Conservation (phyloP, 768 basidiomycete genomes). For the Butyriboletus loyo region DNA sequence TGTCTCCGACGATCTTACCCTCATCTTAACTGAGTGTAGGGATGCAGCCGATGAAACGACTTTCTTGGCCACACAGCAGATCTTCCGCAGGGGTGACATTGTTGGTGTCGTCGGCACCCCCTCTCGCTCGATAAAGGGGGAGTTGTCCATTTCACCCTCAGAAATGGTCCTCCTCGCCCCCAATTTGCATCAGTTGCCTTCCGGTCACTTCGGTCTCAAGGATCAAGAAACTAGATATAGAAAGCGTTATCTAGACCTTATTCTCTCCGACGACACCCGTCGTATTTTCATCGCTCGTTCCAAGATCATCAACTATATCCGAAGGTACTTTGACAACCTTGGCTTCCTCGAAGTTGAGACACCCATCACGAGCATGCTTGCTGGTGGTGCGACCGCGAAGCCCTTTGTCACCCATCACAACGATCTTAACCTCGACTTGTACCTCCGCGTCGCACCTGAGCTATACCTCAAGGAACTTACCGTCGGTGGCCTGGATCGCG, state of each 20-base stretch:
- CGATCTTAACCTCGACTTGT: slow-evolving; percentile 93
- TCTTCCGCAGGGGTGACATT: slow-evolving; percentile 94
- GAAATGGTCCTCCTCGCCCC: slow-evolving; percentile 88
- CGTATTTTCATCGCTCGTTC: slow-evolving; percentile 88
- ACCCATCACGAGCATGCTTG: slow-evolving; percentile 94
- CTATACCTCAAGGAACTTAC: slow-evolving; percentile 97
- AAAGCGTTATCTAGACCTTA: slow-evolving; percentile 98
- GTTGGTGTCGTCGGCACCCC: slow-evolving; percentile 90
- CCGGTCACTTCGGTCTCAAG: slow-evolving; percentile 89
- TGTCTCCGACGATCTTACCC: background rate
- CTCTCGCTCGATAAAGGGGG: slow-evolving; percentile 92
- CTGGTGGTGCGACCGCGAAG: slow-evolving; percentile 97
- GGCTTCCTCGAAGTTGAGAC: slow-evolving; percentile 99
- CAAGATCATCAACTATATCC: slow-evolving; percentile 88
- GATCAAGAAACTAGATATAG: slow-evolving; percentile 97
- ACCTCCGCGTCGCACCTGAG: slow-evolving; percentile 96
- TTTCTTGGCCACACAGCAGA: slow-evolving; percentile 72
- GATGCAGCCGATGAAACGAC: slow-evolving; percentile 60
- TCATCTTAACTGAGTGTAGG: slow-evolving; percentile 32
- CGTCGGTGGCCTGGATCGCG: slow-evolving; percentile 95
- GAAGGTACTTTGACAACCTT: slow-evolving; percentile 82
- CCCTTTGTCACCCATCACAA: slow-evolving; percentile 99
- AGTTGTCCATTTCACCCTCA: slow-evolving; percentile 83
- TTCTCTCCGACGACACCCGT: slow-evolving; percentile 87
- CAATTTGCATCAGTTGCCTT: slow-evolving; percentile 94